Evolutionary conservation across 306 rosid genomes (phyloP).

Genomic region (Urtica urens): DNA sequence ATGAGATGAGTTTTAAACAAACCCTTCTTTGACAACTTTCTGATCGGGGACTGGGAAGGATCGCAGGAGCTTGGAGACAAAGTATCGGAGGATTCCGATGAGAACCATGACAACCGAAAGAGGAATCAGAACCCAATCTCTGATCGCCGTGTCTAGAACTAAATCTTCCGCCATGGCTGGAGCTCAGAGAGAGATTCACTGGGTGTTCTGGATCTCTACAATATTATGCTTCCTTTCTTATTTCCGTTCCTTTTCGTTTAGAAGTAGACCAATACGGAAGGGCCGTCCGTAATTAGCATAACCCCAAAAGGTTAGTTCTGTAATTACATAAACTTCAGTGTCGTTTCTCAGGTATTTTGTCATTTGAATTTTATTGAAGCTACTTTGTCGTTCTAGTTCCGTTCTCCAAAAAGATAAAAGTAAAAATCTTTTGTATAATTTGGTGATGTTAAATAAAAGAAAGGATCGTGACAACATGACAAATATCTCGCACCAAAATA

Average conservation of each 20-base stretch:
- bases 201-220: conserved; percentile 1
- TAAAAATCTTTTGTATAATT: too few species aligned
- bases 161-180: conserved; percentile 90
- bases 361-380: too few species aligned
- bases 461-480: too few species aligned
- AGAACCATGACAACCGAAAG: conserved; percentile 98
- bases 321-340: too few species aligned
- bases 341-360: too few species aligned
- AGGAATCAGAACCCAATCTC: conserved; percentile 98
- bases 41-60: conserved; percentile 77
- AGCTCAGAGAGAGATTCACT: not conserved
- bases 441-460: too few species aligned
- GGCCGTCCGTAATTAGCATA: not conserved
- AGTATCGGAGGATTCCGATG: conserved; percentile 88
- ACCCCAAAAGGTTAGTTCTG: not conserved
- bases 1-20: conserved; percentile 7
- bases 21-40: conserved; percentile 92
- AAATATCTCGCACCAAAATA: too few species aligned
- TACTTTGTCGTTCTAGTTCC: too few species aligned
- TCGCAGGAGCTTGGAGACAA: conserved; percentile 89
- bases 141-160: conserved; percentile 91
- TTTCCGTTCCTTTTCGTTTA: not conserved
- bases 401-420: too few species aligned
- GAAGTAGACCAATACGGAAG: too few species aligned
- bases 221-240: not conserved